Evolutionary conservation across 768 basidiomycete species (phyloP), one percentile per base, ranked within the genome.

Genomic region (Gloeopeniophorella convolvens): DNA sequence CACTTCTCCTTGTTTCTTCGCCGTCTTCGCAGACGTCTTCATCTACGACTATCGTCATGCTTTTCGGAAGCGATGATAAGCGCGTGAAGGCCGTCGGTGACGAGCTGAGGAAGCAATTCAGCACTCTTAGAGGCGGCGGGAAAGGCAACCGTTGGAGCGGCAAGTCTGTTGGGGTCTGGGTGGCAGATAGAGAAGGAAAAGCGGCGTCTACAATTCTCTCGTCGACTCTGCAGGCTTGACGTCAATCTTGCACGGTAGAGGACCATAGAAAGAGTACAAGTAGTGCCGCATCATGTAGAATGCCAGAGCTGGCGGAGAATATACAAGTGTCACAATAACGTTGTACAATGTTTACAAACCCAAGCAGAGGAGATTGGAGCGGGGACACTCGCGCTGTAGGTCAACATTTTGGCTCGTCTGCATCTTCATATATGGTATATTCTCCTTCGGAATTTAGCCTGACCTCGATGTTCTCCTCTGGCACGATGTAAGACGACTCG

Each of bases 101-200:
- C 3, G 69, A 62, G 21, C 62, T 85, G 35, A 86, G 79, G 63
- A 61, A 66, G 4, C 79, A 74, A 55, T 67, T 85, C 55, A 56
- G 48, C 24, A 70, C 71, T 8, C 71, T 85, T 40, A 90, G 83
- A 67, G 89, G 89, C 6, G 89, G 89, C 10, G 86, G 88, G 4
- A 88, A 84, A 60, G 87, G 85, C 1, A 57, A 68, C 15, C 77
- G 75, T 58, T 89, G 87, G 83, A 88, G 86, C 54, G 87, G 88
- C 9, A 84, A 89, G 63, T 75, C 73, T 48, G 71, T 64, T 6
- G 86, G 86, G 0, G 74, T 80, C 12, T 85, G 83, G 83, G 76
- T 74, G 58, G 71, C 68, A 15, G 65, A 54, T 4, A 71, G 70
- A 51, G 79, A 82, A 55, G 66, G 66, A 21, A 59, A 52, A 8